phyloP scores from a whole-genome alignment of 768 basidiomycete genomes.

The Pleurotus giganteus region DNA sequence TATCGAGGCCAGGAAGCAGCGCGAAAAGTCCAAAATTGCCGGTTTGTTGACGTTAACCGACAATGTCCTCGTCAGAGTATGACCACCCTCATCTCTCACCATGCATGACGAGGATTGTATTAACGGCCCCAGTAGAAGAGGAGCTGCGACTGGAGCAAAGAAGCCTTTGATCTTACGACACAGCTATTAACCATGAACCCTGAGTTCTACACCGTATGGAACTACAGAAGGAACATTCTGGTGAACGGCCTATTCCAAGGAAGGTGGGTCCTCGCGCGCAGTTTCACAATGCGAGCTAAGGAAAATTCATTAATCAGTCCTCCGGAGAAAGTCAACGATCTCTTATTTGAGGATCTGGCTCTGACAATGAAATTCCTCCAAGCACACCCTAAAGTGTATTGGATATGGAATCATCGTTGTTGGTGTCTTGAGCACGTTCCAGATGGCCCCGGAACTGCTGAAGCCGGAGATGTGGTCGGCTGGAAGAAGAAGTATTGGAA shows the following conservation, averaged over 20 bases:
- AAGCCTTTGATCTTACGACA: slow-evolving; percentile 79
- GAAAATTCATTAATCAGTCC: too few species aligned
- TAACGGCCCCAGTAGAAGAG: slow-evolving; percentile 54
- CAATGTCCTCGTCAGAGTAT: slow-evolving; percentile 63
- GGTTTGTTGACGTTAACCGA: slow-evolving; percentile 70
- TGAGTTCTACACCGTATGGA: slow-evolving; percentile 97
- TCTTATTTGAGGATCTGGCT: slow-evolving; percentile 70
- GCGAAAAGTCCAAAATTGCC: slow-evolving; percentile 73
- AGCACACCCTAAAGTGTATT: slow-evolving; percentile 91
- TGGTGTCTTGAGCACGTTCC: slow-evolving; percentile 95
- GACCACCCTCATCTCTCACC: slow-evolving; percentile 19
- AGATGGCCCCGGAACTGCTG: slow-evolving; percentile 53
- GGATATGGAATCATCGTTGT: slow-evolving; percentile 97
- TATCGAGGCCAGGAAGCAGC: slow-evolving; percentile 62
- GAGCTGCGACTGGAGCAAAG: slow-evolving; percentile 60
- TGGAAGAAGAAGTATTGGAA: slow-evolving; percentile 87
- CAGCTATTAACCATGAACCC: slow-evolving; percentile 81
- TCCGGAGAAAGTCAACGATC: slow-evolving; percentile 54
- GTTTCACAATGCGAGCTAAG: slow-evolving; percentile 48
- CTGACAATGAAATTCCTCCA: slow-evolving; percentile 83
- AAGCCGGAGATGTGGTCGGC: slow-evolving; percentile 42
- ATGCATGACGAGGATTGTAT: slow-evolving; percentile 10
- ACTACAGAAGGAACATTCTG: slow-evolving; percentile 84
- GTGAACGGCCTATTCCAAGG: slow-evolving; percentile 65
- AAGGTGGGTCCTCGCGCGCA: slow-evolving; percentile 38